Conservation (phyloP, 2,329 filamentous ascomycete species). For the Zarea fungicola region DNA sequence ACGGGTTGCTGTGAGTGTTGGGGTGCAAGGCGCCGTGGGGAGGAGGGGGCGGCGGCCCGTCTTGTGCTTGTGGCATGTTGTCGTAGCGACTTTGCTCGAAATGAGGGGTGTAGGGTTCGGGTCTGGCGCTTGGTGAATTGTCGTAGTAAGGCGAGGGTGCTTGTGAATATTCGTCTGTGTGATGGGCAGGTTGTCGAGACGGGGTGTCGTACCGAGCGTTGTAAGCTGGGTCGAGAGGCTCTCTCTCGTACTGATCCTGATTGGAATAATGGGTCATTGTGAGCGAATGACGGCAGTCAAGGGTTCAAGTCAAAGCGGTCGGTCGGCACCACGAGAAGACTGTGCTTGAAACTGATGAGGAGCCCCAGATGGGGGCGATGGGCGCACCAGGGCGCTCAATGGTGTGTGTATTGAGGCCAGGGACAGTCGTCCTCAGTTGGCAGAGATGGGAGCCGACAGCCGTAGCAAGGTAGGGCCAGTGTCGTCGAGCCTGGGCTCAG, state of each 20-base stretch:
- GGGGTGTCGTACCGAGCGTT: conserved; percentile 12
- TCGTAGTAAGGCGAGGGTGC: conserved; percentile 23
- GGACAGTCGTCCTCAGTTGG: neutral
- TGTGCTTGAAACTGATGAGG: neutral
- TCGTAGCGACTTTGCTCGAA: conserved; percentile 9
- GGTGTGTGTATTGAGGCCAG: neutral
- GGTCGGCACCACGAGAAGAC: neutral
- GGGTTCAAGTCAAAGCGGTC: neutral
- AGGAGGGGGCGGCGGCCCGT: conserved; percentile 14
- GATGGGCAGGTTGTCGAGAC: neutral
- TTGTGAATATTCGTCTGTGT: conserved; percentile 6
- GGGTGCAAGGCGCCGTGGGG: conserved; percentile 21
- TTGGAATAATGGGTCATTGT: conserved; percentile 28
- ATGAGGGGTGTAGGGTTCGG: conserved; percentile 4
- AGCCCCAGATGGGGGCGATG: neutral
- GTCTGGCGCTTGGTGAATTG: conserved; percentile 13
- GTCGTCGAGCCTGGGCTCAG: no score
- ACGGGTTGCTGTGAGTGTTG: conserved; percentile 16
- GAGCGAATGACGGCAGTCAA: neutral
- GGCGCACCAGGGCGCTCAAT: neutral
- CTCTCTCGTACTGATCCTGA: conserved; percentile 30
- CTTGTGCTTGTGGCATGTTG: neutral
- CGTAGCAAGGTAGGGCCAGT: no score
- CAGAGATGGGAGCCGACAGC: neutral
- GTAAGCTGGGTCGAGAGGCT: conserved; percentile 27